Conservation (phyloP, 371 early-diverging fungal genomes). For the Phascolomyces articulosus region DNA sequence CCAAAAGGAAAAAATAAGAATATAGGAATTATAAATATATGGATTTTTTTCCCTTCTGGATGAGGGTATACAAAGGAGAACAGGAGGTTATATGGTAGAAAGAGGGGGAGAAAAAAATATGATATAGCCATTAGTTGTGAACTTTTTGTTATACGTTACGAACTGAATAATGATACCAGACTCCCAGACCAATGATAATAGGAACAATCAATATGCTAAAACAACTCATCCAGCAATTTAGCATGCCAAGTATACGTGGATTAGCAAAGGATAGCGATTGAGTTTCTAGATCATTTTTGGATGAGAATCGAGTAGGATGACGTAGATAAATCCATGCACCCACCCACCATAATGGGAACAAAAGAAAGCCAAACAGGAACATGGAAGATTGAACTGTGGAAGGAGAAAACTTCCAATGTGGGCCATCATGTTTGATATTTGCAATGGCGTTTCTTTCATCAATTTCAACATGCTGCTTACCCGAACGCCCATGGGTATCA, state of each 20-base stretch:
- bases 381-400: slow-evolving; percentile 7
- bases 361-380: slow-evolving; percentile 19
- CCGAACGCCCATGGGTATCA: slow-evolving; percentile 9
- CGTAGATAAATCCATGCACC: slow-evolving; percentile 17
- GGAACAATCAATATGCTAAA: slow-evolving; percentile 13
- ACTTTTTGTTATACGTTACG: not conserved
- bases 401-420: not conserved
- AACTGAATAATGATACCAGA: slow-evolving; percentile 11
- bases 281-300: not conserved
- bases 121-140: not conserved
- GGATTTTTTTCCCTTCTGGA: too few relatives aligned
- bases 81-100: not conserved
- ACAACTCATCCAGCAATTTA: slow-evolving; percentile 21
- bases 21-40: not conserved
- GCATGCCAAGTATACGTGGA: slow-evolving; percentile 7
- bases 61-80: too few relatives aligned
- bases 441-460: not conserved
- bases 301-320: slow-evolving; percentile 8
- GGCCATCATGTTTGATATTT: not conserved
- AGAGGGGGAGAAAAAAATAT: too few relatives aligned
- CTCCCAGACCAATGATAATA: slow-evolving; percentile 12
- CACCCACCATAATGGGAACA: slow-evolving; percentile 21
- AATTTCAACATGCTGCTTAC: slow-evolving; percentile 14
- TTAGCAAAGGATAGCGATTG: slow-evolving; percentile 6
- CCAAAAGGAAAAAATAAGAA: not conserved